Base-by-base conservation (phyloP, 1,284 basidiomycete genomes). In the Tremellales sp. region DNA sequence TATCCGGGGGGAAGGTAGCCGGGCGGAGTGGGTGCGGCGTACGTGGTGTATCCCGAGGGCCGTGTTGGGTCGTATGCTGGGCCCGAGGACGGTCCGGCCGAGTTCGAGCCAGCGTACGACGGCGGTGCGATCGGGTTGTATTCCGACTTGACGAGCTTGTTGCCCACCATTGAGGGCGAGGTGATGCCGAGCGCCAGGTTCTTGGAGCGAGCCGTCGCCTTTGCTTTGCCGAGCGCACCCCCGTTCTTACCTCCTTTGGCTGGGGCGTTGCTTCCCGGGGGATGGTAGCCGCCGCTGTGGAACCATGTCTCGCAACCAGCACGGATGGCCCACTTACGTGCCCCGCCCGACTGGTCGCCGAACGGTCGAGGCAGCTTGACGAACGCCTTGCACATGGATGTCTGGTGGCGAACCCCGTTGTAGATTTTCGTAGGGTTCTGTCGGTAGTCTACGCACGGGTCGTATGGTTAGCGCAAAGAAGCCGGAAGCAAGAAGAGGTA, bases 351-450 rank as follows among this genome's bases (percentile, higher is more conserved):
- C 51, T 71, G 70, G 50, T 72, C 70, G 16, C 72, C 72, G 46
- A 65, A 71, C 3, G 68, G 67, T 33, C 72, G 60, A 25, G 65
- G 61, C 8, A 72, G 63, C 51, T 72, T 71, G 48, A 71, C 67
- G 48, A 73, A 72, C 0, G 70, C 69, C 45, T 70, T 67, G 58
- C 65, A 71, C 62, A 69, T 68, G 38, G 70, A 72, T 4, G 71
- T 69, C 51, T 69, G 68, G 56, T 73, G 72, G 29, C 72, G 64
- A 22, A 73, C 66, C n/a, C 72, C 72, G 53, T 72, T 72, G 66
- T 73, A 73, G 45, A 73, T 65, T 53, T 72, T 67, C 38, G 67
- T 61, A 3, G 72, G 70, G 57, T 71, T 67, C 38, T 71, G 66
- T 35, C 66, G 65, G 53, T 70, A 73, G 55, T 68, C 69, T 71